Evolutionary conservation across 2,329 filamentous ascomycete genomes (phyloP).

Genomic region (Lecanicillium sp.): DNA sequence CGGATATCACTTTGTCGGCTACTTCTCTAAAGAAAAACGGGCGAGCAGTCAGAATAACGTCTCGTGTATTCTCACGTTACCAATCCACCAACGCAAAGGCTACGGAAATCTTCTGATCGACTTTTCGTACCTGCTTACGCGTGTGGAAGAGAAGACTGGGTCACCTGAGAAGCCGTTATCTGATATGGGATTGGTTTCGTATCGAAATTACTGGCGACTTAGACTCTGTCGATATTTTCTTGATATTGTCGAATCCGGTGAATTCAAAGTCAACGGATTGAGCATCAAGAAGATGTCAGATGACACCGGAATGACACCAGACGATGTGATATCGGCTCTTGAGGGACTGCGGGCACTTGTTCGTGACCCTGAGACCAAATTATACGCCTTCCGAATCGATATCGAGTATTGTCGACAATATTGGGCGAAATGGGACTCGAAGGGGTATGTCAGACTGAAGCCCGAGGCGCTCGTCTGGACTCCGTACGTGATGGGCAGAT

Average conservation of each 20-base stretch:
- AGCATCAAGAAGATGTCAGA: constrained; percentile 69
- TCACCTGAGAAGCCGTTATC: constrained; percentile 96
- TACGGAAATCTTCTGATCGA: constrained; percentile 97
- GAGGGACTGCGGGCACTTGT: constrained; percentile 87
- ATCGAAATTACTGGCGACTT: constrained; percentile 94
- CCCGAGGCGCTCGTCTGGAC: constrained; percentile 84
- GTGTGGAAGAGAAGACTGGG: constrained; percentile 87
- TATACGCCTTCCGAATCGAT: constrained; percentile 86
- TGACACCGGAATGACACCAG: constrained; percentile 88
- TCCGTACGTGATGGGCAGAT: constrained; percentile 91
- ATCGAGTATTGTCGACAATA: constrained; percentile 80
- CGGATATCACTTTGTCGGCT: constrained; percentile 96
- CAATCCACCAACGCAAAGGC: constrained; percentile 94
- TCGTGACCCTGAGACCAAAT: constrained; percentile 78
- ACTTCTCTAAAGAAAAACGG: constrained; percentile 98
- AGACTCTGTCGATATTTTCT: constrained; percentile 81
- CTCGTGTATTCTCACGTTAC: constrained; percentile 90
- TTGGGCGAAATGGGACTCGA: constrained; percentile 81
- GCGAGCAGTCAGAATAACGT: constrained; percentile 95
- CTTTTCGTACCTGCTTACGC: constrained; percentile 93
- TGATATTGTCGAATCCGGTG: constrained; percentile 31
- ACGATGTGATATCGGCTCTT: constrained; percentile 90
- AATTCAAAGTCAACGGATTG: constrained; percentile 40
- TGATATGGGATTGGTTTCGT: constrained; percentile 96
- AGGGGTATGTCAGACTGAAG: constrained; percentile 81